Percentiles rank a stretch among this genome's conserved stretches.
These are phyloP conservation scores for Isatis lusitanica DNA, from an alignment of 441 rosid genomes.

Conservation along the genomic window DNA sequence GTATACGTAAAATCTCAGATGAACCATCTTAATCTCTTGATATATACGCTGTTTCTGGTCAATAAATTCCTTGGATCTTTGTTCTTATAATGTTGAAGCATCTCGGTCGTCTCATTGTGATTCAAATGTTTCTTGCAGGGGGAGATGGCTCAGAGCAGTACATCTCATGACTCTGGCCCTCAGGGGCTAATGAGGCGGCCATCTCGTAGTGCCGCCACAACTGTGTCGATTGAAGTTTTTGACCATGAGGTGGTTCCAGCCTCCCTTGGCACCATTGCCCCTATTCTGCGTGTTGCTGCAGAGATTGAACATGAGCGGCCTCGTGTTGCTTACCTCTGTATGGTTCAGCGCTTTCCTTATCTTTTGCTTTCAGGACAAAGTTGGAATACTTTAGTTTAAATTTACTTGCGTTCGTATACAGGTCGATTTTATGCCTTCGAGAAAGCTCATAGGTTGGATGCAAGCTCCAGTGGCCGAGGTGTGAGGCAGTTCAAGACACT, in stretches of 20 bases:
- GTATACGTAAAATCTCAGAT: background rate
- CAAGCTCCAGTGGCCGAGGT: constrained; percentile 68
- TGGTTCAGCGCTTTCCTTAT: constrained; percentile 2
- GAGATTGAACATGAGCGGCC: constrained; percentile 95
- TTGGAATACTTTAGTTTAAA: background rate
- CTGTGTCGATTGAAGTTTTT: constrained; percentile 88
- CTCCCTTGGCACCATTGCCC: constrained; percentile 79
- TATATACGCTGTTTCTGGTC: constrained; percentile 1
- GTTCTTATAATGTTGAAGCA: background rate
- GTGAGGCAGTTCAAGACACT: constrained; percentile 79
- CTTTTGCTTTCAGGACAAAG: background rate
- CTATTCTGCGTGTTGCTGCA: constrained; percentile 84
- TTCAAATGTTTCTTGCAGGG: constrained; percentile 1
- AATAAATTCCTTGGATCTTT: background rate
- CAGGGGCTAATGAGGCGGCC: constrained; percentile 77
- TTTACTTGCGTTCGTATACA: constrained; percentile 11
- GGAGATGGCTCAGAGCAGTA: constrained; percentile 38
- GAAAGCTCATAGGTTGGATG: constrained; percentile 76
- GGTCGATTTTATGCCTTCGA: constrained; percentile 90
- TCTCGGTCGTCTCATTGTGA: background rate
- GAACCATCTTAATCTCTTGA: background rate
- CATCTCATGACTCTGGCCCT: constrained; percentile 51
- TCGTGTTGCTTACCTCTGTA: constrained; percentile 95
- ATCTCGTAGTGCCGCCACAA: constrained; percentile 86
- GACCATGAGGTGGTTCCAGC: constrained; percentile 93